Percentiles rank a stretch among this genome's conserved stretches.
These are phyloP conservation scores for Halophytophthora batemanensis DNA, from an alignment of 352 stramenopile species.

Conservation along the genomic window DNA sequence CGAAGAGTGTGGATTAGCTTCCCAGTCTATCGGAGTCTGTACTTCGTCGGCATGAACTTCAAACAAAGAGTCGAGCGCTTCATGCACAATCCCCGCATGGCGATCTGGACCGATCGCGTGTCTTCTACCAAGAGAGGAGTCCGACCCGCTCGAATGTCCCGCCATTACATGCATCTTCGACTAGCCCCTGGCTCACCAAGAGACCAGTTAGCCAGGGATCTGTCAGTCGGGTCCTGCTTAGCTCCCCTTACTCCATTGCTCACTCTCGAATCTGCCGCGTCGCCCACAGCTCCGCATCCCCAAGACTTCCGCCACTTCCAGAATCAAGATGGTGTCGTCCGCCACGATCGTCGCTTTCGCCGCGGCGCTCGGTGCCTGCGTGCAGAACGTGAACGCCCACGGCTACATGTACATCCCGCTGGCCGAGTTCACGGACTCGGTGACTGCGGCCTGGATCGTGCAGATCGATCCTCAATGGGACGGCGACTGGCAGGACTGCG, in stretches of 20 bases:
- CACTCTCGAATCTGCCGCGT: conserved; percentile 20
- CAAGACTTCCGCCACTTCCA: conserved; percentile 7
- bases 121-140: conserved; percentile 8
- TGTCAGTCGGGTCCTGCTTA: too few species aligned
- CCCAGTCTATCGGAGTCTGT: too few species aligned
- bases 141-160: not conserved
- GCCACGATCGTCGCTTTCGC: conserved; percentile 7
- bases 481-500: conserved; percentile 25
- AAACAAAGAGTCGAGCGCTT: too few species aligned
- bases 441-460: conserved; percentile 21
- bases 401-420: conserved; percentile 27
- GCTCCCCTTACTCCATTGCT: not conserved
- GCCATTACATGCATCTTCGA: not conserved
- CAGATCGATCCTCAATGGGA: conserved; percentile 28
- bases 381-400: conserved; percentile 17
- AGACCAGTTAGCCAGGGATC: too few species aligned
- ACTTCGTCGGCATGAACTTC: too few species aligned
- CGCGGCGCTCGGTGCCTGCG: conserved; percentile 2
- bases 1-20: too few species aligned
- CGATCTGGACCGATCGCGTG: conserved; percentile 24
- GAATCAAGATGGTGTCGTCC: conserved; percentile 17
- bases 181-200: too few species aligned
- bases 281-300: conserved; percentile 5
- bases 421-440: conserved; percentile 18
- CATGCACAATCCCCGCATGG: too few species aligned